These are phyloP conservation scores for Tolypocladium amazonense DNA, from an alignment of 2,329 filamentous ascomycete species.

Conservation along the genomic window DNA sequence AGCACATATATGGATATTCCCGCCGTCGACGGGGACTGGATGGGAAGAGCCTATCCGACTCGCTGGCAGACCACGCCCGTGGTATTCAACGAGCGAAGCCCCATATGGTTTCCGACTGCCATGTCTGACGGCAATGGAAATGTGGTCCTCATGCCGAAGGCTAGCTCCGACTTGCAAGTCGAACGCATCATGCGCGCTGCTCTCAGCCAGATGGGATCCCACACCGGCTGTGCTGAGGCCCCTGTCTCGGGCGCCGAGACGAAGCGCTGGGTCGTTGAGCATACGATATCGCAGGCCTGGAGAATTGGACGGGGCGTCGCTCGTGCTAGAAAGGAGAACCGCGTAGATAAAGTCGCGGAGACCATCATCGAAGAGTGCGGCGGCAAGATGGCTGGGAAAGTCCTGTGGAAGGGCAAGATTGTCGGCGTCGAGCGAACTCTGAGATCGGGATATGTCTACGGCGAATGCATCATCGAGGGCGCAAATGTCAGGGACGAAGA, in stretches of 20 bases:
- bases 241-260: constrained; percentile 38
- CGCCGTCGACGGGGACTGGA: constrained; percentile 44
- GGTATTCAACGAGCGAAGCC: constrained; percentile 35
- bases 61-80: constrained; percentile 46
- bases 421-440: constrained; percentile 46
- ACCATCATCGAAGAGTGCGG: constrained; percentile 48
- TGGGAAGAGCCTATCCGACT: constrained; percentile 44
- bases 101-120: constrained; percentile 33
- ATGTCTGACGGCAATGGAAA: constrained; percentile 43
- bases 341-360: constrained; percentile 43
- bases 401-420: constrained; percentile 56
- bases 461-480: constrained; percentile 45
- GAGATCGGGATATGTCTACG: constrained; percentile 47
- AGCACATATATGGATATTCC: constrained; percentile 40
- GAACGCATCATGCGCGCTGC: constrained; percentile 41
- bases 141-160: constrained; percentile 36
- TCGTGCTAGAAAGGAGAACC: constrained; percentile 35
- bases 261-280: constrained; percentile 38
- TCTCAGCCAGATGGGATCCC: constrained; percentile 44
- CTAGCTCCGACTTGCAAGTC: constrained; percentile 32
- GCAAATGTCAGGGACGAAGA: constrained; percentile 26
- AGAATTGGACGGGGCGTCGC: constrained; percentile 51
- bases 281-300: constrained; percentile 44
- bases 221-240: constrained; percentile 35
- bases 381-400: constrained; percentile 37